Conservation (phyloP, 2,329 filamentous ascomycete species). For the Botrytis galanthina region DNA sequence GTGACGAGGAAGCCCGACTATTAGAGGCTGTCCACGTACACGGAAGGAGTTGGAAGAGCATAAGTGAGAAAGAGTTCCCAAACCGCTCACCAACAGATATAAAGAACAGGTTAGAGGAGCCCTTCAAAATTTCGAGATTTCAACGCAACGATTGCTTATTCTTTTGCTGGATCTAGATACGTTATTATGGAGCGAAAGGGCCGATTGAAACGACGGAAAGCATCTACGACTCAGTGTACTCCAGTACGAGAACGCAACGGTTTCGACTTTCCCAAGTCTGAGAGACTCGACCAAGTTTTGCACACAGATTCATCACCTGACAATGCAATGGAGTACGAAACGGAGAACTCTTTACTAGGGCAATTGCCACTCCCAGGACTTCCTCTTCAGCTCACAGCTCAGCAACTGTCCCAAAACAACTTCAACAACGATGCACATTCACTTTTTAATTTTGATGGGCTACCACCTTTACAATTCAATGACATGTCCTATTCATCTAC, state of each 20-base stretch:
- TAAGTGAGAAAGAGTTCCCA: slow-evolving; percentile 17
- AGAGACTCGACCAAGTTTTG: slow-evolving; percentile 8
- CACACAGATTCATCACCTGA: slow-evolving; percentile 12
- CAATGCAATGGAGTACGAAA: slow-evolving; percentile 2
- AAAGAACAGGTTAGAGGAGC: slow-evolving; percentile 13
- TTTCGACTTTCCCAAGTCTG: not conserved
- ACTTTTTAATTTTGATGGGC: slow-evolving; percentile 14
- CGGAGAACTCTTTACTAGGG: slow-evolving; percentile 11
- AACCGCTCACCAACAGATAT: slow-evolving; percentile 15
- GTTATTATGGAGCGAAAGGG: slow-evolving; percentile 16
- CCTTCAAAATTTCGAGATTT: not conserved
- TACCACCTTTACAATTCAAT: slow-evolving; percentile 10
- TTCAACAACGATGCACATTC: not conserved
- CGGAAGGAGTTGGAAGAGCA: slow-evolving; percentile 18
- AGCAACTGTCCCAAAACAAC: slow-evolving; percentile 7
- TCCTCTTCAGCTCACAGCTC: not conserved
- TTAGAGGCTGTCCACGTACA: slow-evolving; percentile 12
- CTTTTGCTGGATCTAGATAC: slow-evolving; percentile 9
- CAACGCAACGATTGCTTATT: slow-evolving; percentile 2
- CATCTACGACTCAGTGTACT: not conserved
- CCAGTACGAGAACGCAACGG: slow-evolving; percentile 8
- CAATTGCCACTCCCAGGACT: slow-evolving; percentile 6
- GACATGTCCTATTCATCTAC: slow-evolving; percentile 15
- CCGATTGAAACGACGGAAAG: slow-evolving; percentile 11
- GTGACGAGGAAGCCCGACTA: slow-evolving; percentile 15